Base-by-base conservation (phyloP, 148 eudicot genomes). In the Chenopodium berlandieri region DNA sequence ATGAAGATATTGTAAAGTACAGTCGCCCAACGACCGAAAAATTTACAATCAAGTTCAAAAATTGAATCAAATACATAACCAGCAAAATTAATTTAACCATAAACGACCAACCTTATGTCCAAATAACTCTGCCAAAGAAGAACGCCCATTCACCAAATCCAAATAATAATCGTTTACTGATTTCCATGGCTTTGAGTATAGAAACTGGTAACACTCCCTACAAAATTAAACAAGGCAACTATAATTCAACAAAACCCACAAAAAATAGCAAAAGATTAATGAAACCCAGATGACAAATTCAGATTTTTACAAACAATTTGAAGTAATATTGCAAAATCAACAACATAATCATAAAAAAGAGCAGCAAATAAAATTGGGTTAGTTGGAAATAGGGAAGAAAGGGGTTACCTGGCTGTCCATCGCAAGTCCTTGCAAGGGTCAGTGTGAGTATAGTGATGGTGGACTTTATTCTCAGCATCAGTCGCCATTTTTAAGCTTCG, bases 101-200 rank as follows among this genome's bases (percentile, higher is more conserved):
- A 56, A 63, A 22, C 2, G 2, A 79, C 87, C n/a, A 54, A 91
- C 94, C 92, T 86, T 87, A 54, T 84, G 56, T 44, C 85, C 84
- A 81, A 90, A 88, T 79, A 92, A 86, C 23, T 81, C 88, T 23
- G 88, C 86, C 80, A 95, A 84, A n/a, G 89, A 76, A 50, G 81
- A 76, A 13, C 82, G 77, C 80, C 89, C 91, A 75, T 85, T 87
- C 17, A 93, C 93, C 79, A 90, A 78, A 81, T 87, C 83, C 22
- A 87, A 88, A 80, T 93, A 95, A 72, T 89, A 95, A 44, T 88
- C 87, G 79, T 84, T 84, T 2, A 95, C 92, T 44, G 74, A 84
- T 76, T 90, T 79, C 98, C 98, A 95, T 56, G 92, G 90, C 87
- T 89, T 92, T 13, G 76, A 86, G 84, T 91, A 92, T 97, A 95